Evolutionary conservation across 1,284 basidiomycete species (phyloP), one percentile per base, ranked within the genome.

Genomic region (Crepidotus sp.): DNA sequence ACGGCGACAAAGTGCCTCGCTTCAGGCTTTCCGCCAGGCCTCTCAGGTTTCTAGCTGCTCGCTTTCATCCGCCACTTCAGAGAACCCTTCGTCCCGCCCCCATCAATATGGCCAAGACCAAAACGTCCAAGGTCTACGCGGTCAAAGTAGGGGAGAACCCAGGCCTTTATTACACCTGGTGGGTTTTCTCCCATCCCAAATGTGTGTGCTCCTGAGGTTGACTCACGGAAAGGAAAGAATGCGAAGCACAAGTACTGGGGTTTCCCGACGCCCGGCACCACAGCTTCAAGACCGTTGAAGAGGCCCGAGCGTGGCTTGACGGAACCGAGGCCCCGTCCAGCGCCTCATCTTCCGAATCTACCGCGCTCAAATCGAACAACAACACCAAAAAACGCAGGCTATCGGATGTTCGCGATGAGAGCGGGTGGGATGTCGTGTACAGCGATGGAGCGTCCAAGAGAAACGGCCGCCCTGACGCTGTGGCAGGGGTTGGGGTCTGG

Each of bases 391-490:
- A 50, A 38, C 43, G 50, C 27, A 33, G 10, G 36, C 29, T 37
- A 32, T 14, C 32, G 6, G 42, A 45, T 15, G 22, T 44, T 2
- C 14, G 15, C 5, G 38, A 45, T n/a, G 49, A 38, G 14, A 32
- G 10, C n/a, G 29, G 14, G 0, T 40, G 31, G 35, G 42, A 45
- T 38, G 63, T 80, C 11, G 84, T 90, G 3, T 92, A 85, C 56
- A 79, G 71, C 14, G 89, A 93, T 59, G 89, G 90, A 8, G 82
- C 88, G 1, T 89, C 86, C 44, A 76, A 73, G 53, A 74, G 77
- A 3, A 93, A 93, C 55, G 90, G 89, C 0, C 61, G 73, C 55
- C 21, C 21, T 4, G 71, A 69, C 4, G 69, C 80, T 0, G 45
- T 73, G 13, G 86, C 83, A 1, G 85, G 86, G 2, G 61, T 88